Evolutionary conservation across 768 basidiomycete species (phyloP).

Genomic region (Lepiota venenata): DNA sequence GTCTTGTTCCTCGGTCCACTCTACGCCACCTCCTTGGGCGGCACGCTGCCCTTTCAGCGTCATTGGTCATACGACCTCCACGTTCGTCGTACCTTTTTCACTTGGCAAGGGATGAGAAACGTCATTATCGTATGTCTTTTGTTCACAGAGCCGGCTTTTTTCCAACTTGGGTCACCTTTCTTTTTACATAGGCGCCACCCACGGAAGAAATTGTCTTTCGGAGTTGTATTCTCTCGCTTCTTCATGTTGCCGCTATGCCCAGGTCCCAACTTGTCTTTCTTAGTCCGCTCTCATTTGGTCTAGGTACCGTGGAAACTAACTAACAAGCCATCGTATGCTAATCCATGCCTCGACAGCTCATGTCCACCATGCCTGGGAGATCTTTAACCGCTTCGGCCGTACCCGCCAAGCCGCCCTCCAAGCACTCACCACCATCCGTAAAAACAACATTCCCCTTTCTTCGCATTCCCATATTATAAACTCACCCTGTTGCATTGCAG

Average conservation of each 20-base stretch:
- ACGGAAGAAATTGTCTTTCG: conserved; percentile 94
- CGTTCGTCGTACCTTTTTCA: conserved; percentile 37
- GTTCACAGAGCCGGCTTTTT: too few species aligned
- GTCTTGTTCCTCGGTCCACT: conserved; percentile 77
- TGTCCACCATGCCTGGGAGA: conserved; percentile 89
- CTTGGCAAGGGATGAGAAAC: conserved; percentile 67
- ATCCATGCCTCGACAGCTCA: conserved; percentile 55
- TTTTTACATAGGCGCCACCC: conserved; percentile 63
- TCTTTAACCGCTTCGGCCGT: conserved; percentile 71
- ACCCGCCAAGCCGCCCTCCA: conserved; percentile 58
- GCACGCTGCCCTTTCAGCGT: conserved; percentile 52
- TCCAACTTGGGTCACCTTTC: too few species aligned
- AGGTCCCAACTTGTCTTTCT: conserved; percentile 65
- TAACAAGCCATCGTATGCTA: background rate
- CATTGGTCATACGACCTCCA: conserved; percentile 41
- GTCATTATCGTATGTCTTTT: conserved; percentile 42
- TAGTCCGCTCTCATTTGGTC: conserved; percentile 83
- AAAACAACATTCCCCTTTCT: conserved; percentile 23
- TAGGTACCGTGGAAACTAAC: conserved; percentile 52
- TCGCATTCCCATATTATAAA: too few species aligned
- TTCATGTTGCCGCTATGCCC: conserved; percentile 61
- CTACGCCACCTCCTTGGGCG: conserved; percentile 46
- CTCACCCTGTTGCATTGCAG: conserved; percentile 48
- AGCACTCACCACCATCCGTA: conserved; percentile 57
- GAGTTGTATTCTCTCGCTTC: conserved; percentile 74